Base-by-base conservation (phyloP, 192 early-diverging fungal genomes). In the Linnemannia schmuckeri region DNA sequence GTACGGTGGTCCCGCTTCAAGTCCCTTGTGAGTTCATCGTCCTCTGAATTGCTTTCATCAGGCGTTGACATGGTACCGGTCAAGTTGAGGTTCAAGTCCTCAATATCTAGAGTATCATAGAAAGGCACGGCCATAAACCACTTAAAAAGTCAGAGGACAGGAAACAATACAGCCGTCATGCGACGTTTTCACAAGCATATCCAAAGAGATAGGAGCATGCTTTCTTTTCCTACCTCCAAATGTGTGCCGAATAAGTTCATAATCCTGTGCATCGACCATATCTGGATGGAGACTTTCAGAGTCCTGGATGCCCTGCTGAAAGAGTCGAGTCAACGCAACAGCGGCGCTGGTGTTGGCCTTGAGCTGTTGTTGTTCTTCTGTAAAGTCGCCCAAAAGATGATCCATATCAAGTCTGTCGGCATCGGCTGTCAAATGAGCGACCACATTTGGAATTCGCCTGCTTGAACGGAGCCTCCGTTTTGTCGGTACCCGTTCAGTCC, bases 191-290 rank as follows among this genome's bases (percentile, higher is more conserved):
- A 18, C 6, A 57, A 57, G 10, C 13, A 10, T 15, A 30, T 63
- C 57, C 57, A 63, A 27, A 61, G 8, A 66, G 30, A 12, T 3
- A 3, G 61, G 0, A 33, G 9, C 10, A 46, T 46, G 61, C 61
- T 12, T 33, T 6, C 27, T 37, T 22, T 15, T 22, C 71, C 38
- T 81, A 87, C 85, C 80, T 77, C 85, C 85, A 78, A 87, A 87
- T 8, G 85, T 81, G 27, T 78, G 79, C 30, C 78, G 70, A 35
- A 87, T 87, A 33, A 87, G 66, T 68, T 87, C 85, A 49, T 87
- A 81, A 38, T 78, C 85, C 17, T 81, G 79, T 3, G 72, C 57
- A 37, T 87, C 80, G 12, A 81, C 72, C 75, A 81, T 81, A 42
- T 87, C 85, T 10, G 79, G 72, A 27, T 87, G 70, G 6, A 87